Evolutionary conservation across 169 alveolate species (phyloP), one percentile per base, ranked within the genome.

Genomic region (Plasmodium ovale): DNA sequence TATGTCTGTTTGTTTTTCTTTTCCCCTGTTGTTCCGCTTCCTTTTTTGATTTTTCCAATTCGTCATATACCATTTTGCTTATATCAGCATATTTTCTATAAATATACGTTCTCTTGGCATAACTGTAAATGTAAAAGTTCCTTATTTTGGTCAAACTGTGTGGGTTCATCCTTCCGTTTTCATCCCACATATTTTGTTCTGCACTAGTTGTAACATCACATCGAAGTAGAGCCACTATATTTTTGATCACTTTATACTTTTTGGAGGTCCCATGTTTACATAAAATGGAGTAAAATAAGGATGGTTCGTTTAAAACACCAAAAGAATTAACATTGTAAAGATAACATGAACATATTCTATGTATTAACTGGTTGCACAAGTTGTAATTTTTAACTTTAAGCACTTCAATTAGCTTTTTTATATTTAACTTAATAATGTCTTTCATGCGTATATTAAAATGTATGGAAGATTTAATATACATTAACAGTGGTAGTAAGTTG

Each of bases 291-390:
- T 31, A 64, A 56, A 64, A 79, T 69, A 79, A 51, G 10, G 39
- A 44, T 5, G 77, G 47, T 33, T 79, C 89, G 14, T 54, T 53
- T 62, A 79, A 27, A 2, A 58, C 47, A 27, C n/a, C 49, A 21
- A 79, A 79, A 9, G 79, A 0, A 33, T 79, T 79, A 4, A 79
- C 39, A 33, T 79, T 25, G 14, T 79, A 79, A 56, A 29, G 33
- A 58, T 62, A 62, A 58, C 71, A 79, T 4, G 89, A 64, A 64
- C 7, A 47, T 25, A 79, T 79, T 49, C 79, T 62, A 47, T 79
- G 89, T 31, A 79, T 79, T 25, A 79, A 69, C 10, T 64, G 23
- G 54, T 79, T 79, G 19, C 89, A 62, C 33, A 79, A 9, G 27
- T 79, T 79, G n/a, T 29, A 64, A 37, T 79, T 79, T 56, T 62